phyloP scores from a whole-genome alignment of 164 flowering plant species.

The Piper longum region DNA sequence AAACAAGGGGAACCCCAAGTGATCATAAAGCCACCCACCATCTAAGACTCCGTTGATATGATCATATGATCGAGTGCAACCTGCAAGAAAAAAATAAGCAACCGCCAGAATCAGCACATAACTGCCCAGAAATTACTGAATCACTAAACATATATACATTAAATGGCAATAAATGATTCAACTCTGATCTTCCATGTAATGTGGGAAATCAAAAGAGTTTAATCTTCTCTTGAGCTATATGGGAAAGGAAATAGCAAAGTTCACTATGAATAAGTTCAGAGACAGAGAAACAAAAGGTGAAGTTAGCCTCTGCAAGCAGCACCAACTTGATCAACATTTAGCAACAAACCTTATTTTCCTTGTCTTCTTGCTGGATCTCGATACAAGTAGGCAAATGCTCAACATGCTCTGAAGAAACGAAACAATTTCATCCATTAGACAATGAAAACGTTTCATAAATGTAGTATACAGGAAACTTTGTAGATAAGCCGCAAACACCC shows the following conservation, averaged over 20 bases:
- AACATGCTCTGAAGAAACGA: constrained; percentile 13
- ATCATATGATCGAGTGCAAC: background rate
- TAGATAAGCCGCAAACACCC: no score
- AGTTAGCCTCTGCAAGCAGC: no score
- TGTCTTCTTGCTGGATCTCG: constrained; percentile 34
- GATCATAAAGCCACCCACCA: background rate
- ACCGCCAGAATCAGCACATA: background rate
- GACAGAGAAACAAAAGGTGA: background rate
- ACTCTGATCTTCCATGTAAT: no score
- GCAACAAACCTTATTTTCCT: constrained; percentile 58
- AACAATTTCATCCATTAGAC: background rate
- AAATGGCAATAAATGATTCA: no score
- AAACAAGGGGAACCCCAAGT: background rate
- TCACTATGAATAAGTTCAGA: background rate
- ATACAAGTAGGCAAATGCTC: constrained; percentile 7
- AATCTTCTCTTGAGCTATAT: background rate
- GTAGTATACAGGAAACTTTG: background rate
- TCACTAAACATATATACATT: no score
- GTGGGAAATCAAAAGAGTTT: no score
- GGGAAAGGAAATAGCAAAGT: background rate
- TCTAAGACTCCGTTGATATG: background rate
- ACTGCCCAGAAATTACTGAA: background rate
- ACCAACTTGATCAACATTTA: background rate
- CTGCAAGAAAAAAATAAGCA: background rate
- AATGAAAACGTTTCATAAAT: no score